phyloP scores from a whole-genome alignment of 176 grass and related monocot genomes.

The Guadua angustifolia region DNA sequence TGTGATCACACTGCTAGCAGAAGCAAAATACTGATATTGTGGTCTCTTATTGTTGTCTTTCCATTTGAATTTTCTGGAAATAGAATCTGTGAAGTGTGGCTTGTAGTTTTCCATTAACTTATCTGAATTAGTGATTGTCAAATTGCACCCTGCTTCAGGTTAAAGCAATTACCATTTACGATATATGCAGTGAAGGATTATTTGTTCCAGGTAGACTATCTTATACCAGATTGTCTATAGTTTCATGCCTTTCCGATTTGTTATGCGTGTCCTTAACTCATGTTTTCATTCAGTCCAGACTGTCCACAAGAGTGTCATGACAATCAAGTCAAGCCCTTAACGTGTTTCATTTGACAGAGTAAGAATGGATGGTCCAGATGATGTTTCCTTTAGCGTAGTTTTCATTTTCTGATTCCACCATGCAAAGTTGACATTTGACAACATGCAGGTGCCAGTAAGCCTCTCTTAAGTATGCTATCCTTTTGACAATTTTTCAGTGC shows the following conservation, averaged over 20 bases:
- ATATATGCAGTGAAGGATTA: neutral
- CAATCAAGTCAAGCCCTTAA: neutral
- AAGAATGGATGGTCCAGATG: neutral
- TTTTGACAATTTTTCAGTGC: neutral
- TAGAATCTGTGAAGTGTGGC: no score
- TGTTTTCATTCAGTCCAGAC: neutral
- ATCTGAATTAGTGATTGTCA: neutral
- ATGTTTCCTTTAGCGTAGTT: neutral
- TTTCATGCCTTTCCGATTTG: neutral
- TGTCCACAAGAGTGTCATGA: neutral
- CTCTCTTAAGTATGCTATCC: slow-evolving; percentile 7
- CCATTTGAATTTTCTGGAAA: no score
- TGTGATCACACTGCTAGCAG: no score
- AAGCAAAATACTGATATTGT: no score
- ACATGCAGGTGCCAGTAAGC: neutral
- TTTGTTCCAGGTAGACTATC: slow-evolving; percentile 9
- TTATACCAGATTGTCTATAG: neutral
- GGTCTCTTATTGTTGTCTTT: no score
- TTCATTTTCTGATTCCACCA: neutral
- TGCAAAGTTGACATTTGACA: neutral
- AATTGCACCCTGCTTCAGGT: neutral
- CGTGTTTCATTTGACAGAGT: neutral
- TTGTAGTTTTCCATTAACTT: no score
- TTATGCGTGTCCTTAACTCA: neutral
- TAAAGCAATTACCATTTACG: neutral